Evolutionary conservation across 306 rosid species (phyloP).

Genomic region (Abrus precatorius): DNA sequence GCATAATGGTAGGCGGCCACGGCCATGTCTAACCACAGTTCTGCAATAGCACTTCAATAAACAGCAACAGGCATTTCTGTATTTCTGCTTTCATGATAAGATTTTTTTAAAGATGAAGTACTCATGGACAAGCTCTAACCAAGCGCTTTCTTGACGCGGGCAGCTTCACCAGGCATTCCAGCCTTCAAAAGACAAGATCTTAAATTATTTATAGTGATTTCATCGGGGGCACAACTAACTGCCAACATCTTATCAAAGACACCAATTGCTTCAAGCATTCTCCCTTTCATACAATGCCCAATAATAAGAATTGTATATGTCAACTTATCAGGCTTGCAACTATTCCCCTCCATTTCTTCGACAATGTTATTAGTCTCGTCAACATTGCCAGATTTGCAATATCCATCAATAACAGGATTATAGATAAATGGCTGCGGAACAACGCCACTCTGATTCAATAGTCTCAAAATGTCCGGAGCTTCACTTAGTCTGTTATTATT

Average conservation of each 20-base stretch:
- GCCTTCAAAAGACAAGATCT: slow-evolving; percentile 20
- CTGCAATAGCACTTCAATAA: not conserved
- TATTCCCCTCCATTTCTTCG: slow-evolving; percentile 11
- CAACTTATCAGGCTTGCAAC: slow-evolving; percentile 30
- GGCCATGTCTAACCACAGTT: not conserved
- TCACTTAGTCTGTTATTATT: not conserved
- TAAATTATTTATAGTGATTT: slow-evolving; percentile 9
- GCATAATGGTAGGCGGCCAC: not conserved
- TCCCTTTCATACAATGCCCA: slow-evolving; percentile 38
- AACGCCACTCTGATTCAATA: slow-evolving; percentile 10
- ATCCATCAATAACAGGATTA: slow-evolving; percentile 31
- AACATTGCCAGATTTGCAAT: slow-evolving; percentile 19
- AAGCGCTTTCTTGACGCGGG: not conserved
- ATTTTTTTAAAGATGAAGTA: not conserved
- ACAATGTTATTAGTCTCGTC: slow-evolving; percentile 19
- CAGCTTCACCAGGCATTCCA: slow-evolving; percentile 27
- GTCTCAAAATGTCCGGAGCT: slow-evolving; percentile 20
- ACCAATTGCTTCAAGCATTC: slow-evolving; percentile 15
- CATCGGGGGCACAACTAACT: slow-evolving; percentile 22
- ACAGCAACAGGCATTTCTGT: not conserved
- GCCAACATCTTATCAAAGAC: slow-evolving; percentile 24
- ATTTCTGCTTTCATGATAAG: not conserved
- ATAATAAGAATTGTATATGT: slow-evolving; percentile 30
- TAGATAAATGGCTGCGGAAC: slow-evolving; percentile 20
- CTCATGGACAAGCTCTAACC: not conserved